These are phyloP conservation scores for Venturia nashicola DNA, from an alignment of 2,329 filamentous ascomycete genomes.

Conservation along the genomic window DNA sequence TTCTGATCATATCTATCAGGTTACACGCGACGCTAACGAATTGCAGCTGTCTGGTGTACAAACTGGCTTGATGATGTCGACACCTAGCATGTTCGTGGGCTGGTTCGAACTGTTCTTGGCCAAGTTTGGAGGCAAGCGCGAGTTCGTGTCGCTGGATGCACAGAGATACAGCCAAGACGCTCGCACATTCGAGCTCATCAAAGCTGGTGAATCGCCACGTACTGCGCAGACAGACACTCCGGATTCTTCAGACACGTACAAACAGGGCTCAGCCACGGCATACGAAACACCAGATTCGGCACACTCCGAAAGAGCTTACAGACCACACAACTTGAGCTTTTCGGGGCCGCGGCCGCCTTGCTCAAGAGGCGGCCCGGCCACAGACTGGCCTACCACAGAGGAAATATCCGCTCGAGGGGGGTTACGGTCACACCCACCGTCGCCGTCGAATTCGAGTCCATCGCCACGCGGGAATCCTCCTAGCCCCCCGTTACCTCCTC, in stretches of 20 bases:
- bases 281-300: neutral
- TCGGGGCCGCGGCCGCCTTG: conserved; percentile 28
- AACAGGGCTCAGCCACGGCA: conserved; percentile 12
- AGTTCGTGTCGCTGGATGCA: conserved; percentile 89
- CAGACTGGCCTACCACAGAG: conserved; percentile 18
- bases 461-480: neutral
- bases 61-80: conserved; percentile 68
- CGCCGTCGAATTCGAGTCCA: neutral
- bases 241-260: conserved; percentile 13
- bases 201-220: conserved; percentile 14
- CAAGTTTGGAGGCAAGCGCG: conserved; percentile 45
- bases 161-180: conserved; percentile 19
- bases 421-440: conserved; percentile 25
- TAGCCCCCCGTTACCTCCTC: neutral
- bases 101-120: conserved; percentile 57
- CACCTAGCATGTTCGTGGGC: conserved; percentile 72
- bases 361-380: neutral
- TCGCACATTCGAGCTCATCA: conserved; percentile 22
- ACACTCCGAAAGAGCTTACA: conserved; percentile 25
- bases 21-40: conserved; percentile 9
- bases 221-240: neutral
- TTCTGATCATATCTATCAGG: neutral
- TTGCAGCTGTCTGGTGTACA: conserved; percentile 61
- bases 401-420: conserved; percentile 27
- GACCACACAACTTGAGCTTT: conserved; percentile 27